Base-by-base conservation (phyloP, 257 asterid genomes). In the Hygrophila difformis region DNA sequence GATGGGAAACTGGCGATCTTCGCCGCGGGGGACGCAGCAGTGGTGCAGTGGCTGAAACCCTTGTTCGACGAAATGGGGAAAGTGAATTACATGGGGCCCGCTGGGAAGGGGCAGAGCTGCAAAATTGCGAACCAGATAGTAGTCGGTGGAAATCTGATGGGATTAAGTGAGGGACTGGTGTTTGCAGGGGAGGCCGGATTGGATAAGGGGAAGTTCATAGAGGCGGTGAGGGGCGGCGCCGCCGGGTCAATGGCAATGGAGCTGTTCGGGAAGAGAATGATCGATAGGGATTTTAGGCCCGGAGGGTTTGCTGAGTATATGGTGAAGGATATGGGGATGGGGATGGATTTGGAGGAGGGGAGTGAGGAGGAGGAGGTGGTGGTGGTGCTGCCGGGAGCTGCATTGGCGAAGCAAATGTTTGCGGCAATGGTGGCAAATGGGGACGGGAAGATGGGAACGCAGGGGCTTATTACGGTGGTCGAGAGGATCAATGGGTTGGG, bases 301-400 rank as follows among this genome's bases (percentile, higher is more conserved):
- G 97, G 97, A 16, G 94, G 78, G 0, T 83, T 83, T 21, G 78
- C 83, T 0, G 93, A 87, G 70, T 87, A 87, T 45, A 76, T 87
- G 88, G 95, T 87, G 61, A 87, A 87, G 73, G 97, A 87, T 61
- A 57, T 87, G 71, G 97, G 97, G 18, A 72, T 87, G 86, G 97
- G 78, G 28, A 68, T 73, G 57, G 83, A 78, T 62, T 71, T 21
- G 28, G 82, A 45, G 13, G 83, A 59, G 35, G 77, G 62, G 33
- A 72, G 61, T 22, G 82, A 45, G 13, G 83, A 59, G 35, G 77
- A 60, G 33, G 73, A 62, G 18, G 66, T 22, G 5, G 82, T 41
- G 48, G 82, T 68, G 71, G 93, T 76, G 42, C 58, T 81, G 69
- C 95, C 93, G 1, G 97, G 94, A 50, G 93, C 97, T 52, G 80